Conservation (phyloP, 2,329 filamentous ascomycete species). For the Leptographium radiaticola region DNA sequence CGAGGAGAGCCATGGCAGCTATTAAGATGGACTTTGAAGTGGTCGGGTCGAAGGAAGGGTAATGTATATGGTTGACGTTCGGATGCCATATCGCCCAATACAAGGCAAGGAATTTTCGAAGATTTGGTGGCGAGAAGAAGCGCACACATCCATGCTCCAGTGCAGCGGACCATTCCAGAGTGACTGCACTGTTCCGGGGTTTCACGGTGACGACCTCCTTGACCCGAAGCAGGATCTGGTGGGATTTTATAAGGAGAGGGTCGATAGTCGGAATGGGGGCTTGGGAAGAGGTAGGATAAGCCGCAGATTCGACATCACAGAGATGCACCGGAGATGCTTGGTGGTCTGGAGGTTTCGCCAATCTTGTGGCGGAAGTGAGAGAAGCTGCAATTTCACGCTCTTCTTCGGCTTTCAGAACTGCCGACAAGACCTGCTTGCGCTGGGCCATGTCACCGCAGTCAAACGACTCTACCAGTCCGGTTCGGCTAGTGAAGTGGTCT, state of each 20-base stretch:
- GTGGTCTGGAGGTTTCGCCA: too few relatives aligned
- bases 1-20: conserved; percentile 1
- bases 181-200: conserved; percentile 3
- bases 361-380: too few relatives aligned
- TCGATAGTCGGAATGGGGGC: neutral
- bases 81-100: conserved; percentile 6
- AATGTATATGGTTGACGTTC: conserved; percentile 4
- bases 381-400: neutral
- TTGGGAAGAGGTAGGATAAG: neutral
- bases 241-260: conserved; percentile 1
- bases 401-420: neutral
- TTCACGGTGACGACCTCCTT: conserved; percentile 1
- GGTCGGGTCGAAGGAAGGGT: neutral
- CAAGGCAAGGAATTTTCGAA: conserved; percentile 1
- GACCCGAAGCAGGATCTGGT: conserved; percentile 1
- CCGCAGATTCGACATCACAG: too few relatives aligned
- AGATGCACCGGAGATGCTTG: too few relatives aligned
- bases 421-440: neutral
- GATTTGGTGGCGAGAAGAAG: conserved; percentile 4
- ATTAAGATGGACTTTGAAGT: conserved; percentile 1
- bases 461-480: neutral
- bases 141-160: conserved; percentile 1
- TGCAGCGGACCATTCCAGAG: conserved; percentile 1
- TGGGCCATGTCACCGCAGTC: neutral
- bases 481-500: conserved; percentile 1